Conservation (phyloP, 352 stramenopile species). For the Globisporangium abappressorium region DNA sequence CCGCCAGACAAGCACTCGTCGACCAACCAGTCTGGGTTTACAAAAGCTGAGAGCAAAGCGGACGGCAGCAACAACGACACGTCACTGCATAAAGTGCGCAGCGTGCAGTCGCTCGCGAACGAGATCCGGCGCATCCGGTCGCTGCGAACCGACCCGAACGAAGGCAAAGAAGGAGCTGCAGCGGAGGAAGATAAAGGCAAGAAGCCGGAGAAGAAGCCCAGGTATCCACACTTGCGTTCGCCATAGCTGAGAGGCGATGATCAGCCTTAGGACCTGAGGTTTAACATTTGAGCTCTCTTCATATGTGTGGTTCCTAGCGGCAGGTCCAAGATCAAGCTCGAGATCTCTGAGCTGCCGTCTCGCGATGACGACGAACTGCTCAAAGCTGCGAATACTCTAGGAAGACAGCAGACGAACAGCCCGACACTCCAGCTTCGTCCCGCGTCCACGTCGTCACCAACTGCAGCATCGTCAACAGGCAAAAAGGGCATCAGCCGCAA, state of each 20-base stretch:
- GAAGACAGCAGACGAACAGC: slow-evolving; percentile 40
- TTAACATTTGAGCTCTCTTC: not conserved
- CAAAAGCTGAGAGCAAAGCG: slow-evolving; percentile 41
- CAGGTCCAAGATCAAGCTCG: slow-evolving; percentile 70
- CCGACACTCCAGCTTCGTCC: slow-evolving; percentile 37
- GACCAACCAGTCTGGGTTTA: slow-evolving; percentile 12
- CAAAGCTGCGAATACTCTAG: slow-evolving; percentile 15
- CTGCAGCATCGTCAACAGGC: slow-evolving; percentile 30
- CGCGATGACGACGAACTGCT: slow-evolving; percentile 25
- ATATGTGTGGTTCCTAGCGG: slow-evolving; percentile 17
- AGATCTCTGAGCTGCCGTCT: slow-evolving; percentile 53
- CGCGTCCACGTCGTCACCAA: slow-evolving; percentile 36
- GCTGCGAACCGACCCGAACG: slow-evolving; percentile 35
- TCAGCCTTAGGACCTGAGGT: no score
- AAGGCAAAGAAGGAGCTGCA: slow-evolving; percentile 15
- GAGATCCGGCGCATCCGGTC: slow-evolving; percentile 78
- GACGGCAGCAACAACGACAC: slow-evolving; percentile 14
- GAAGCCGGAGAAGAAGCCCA: slow-evolving; percentile 52
- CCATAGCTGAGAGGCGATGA: not conserved
- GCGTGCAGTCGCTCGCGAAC: slow-evolving; percentile 76
- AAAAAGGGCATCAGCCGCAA: slow-evolving; percentile 73
- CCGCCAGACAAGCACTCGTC: slow-evolving; percentile 36
- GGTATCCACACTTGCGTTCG: slow-evolving; percentile 6
- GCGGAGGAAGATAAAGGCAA: slow-evolving; percentile 35
- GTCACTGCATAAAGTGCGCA: slow-evolving; percentile 63